Conservation (phyloP, 208 protist species). For the Leishmania mexicana region DNA sequence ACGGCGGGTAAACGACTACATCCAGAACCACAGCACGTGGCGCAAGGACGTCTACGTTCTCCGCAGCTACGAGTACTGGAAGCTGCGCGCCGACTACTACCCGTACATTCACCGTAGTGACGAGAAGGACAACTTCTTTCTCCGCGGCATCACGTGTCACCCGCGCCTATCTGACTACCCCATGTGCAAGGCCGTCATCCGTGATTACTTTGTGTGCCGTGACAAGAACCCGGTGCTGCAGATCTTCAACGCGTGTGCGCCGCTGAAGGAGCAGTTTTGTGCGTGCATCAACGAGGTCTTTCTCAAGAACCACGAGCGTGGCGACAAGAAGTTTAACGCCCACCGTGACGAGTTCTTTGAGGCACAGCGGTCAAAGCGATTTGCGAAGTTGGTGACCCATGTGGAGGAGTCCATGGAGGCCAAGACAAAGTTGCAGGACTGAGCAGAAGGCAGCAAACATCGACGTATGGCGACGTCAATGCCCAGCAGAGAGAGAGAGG, state of each 20-base stretch:
- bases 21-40: slow-evolving; percentile 62
- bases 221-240: slow-evolving; percentile 73
- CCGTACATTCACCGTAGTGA: slow-evolving; percentile 73
- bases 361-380: slow-evolving; percentile 58
- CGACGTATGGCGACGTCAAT: neutral
- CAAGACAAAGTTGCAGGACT: slow-evolving; percentile 73
- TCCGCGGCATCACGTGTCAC: slow-evolving; percentile 77
- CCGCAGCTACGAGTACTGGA: slow-evolving; percentile 81
- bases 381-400: slow-evolving; percentile 61
- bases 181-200: slow-evolving; percentile 80
- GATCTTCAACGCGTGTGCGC: slow-evolving; percentile 78
- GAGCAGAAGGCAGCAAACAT: neutral
- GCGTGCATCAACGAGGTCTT: slow-evolving; percentile 88
- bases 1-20: slow-evolving; percentile 64
- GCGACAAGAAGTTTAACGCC: slow-evolving; percentile 82
- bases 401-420: slow-evolving; percentile 70
- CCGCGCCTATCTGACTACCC: slow-evolving; percentile 86
- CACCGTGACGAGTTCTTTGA: slow-evolving; percentile 66
- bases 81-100: slow-evolving; percentile 77
- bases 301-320: slow-evolving; percentile 77
- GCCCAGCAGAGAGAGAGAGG: too few species aligned
- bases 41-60: slow-evolving; percentile 56
- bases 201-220: slow-evolving; percentile 85
- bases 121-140: slow-evolving; percentile 80
- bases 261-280: slow-evolving; percentile 87